phyloP scores from a whole-genome alignment of 768 basidiomycete genomes.

The Kwoniella sp. region DNA sequence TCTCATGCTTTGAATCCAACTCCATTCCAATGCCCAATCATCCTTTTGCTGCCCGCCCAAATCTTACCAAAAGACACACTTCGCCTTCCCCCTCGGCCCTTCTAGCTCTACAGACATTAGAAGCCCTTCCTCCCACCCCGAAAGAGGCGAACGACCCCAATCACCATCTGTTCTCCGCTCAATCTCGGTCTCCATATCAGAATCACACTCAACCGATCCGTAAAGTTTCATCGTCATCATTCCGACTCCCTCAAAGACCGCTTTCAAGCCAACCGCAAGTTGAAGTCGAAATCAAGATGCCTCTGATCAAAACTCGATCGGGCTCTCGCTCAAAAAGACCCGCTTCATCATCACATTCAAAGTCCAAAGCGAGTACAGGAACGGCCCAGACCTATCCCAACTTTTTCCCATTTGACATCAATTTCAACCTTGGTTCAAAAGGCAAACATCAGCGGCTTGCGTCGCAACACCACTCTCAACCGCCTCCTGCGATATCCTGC shows the following conservation, averaged over 20 bases:
- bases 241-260: too few relatives aligned
- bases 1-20: background rate
- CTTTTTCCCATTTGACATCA: conserved; percentile 13
- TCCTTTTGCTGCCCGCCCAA: conserved; percentile 14
- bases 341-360: background rate
- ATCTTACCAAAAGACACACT: conserved; percentile 8
- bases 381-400: conserved; percentile 3
- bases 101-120: conserved; percentile 4
- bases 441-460: background rate
- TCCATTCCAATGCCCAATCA: background rate
- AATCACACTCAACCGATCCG: background rate
- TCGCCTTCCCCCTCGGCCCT: conserved; percentile 9
- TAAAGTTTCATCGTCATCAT: background rate
- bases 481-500: background rate
- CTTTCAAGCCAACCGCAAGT: background rate
- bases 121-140: conserved; percentile 15
- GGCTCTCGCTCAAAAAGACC: conserved; percentile 14
- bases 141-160: conserved; percentile 3
- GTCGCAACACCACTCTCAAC: conserved; percentile 1
- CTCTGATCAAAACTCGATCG: conserved; percentile 6
- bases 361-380: background rate
- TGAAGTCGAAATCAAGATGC: conserved; percentile 8
- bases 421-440: background rate
- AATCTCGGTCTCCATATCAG: background rate
- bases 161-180: background rate